These are phyloP conservation scores for Coemansia erecta DNA, from an alignment of 192 early-diverging fungal species.

Conservation along the genomic window DNA sequence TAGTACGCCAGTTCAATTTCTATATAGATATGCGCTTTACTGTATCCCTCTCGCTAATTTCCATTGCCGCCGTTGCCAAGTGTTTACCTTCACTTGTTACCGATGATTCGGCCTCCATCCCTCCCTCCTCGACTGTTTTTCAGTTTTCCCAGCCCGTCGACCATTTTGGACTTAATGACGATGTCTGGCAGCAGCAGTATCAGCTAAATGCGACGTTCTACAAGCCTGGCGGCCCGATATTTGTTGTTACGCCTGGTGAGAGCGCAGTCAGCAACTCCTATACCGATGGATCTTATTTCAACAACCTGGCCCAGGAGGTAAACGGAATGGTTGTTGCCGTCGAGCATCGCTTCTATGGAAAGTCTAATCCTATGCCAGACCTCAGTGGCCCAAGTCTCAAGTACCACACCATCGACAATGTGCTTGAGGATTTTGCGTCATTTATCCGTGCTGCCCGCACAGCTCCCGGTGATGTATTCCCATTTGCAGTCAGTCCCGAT, in stretches of 20 bases:
- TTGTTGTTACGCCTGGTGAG: conserved; percentile 36
- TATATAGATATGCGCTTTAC: not conserved
- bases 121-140: conserved; percentile 18
- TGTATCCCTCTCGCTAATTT: conserved; percentile 1
- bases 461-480: conserved; percentile 14
- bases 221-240: conserved; percentile 36
- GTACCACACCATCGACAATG: conserved; percentile 32
- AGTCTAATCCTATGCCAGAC: conserved; percentile 52
- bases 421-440: conserved; percentile 32
- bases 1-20: not conserved
- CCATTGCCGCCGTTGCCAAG: conserved; percentile 10
- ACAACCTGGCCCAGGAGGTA: conserved; percentile 52
- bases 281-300: conserved; percentile 20
- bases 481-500: conserved; percentile 16
- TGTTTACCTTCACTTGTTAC: conserved; percentile 2
- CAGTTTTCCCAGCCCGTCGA: conserved; percentile 42
- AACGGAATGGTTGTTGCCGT: conserved; percentile 57
- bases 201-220: conserved; percentile 39
- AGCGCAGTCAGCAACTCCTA: conserved; percentile 9
- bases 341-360: conserved; percentile 65
- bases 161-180: conserved; percentile 26
- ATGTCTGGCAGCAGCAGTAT: conserved; percentile 32
- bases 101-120: conserved; percentile 3
- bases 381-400: conserved; percentile 37
- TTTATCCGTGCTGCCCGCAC: conserved; percentile 24